Percentiles rank a stretch among this genome's conserved stretches.
These are phyloP conservation scores for Melastoma malabathricum DNA, from an alignment of 345 rosid species.

Conservation along the genomic window DNA sequence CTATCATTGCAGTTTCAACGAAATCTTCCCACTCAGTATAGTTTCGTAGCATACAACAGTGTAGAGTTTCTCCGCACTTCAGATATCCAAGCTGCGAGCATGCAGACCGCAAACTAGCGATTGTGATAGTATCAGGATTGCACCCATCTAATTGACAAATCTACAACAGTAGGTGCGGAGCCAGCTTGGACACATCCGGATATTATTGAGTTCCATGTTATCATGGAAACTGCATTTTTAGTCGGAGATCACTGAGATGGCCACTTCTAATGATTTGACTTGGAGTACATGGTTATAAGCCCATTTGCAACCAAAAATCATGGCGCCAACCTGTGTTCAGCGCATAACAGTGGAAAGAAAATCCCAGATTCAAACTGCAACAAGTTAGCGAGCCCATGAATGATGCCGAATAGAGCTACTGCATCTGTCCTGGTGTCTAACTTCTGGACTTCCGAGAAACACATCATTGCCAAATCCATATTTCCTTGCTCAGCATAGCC, in stretches of 20 bases:
- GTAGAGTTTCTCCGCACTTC: constrained; percentile 48
- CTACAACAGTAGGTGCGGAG: constrained; percentile 35
- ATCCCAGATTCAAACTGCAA: constrained; percentile 25
- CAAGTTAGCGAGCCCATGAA: constrained; percentile 42
- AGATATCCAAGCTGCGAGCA: constrained; percentile 63
- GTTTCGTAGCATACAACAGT: constrained; percentile 40
- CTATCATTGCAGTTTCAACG: constrained; percentile 66
- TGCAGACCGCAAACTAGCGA: constrained; percentile 50
- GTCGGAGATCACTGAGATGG: constrained; percentile 32
- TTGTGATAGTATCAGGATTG: constrained; percentile 45
- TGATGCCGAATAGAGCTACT: constrained; percentile 59
- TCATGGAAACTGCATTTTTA: constrained; percentile 34
- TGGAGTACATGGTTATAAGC: constrained; percentile 64
- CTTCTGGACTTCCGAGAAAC: constrained; percentile 33
- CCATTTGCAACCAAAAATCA: constrained; percentile 46
- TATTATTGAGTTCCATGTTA: constrained; percentile 77
- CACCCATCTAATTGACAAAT: constrained; percentile 47
- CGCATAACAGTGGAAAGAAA: constrained; percentile 46
- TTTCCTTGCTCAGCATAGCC: constrained; percentile 50
- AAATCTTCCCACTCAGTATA: constrained; percentile 39
- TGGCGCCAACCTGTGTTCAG: constrained; percentile 43
- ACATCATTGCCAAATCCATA: constrained; percentile 19
- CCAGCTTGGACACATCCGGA: constrained; percentile 70
- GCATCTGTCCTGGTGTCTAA: constrained; percentile 47
- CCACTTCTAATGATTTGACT: constrained; percentile 37